These are phyloP conservation scores for Salix caprea DNA, from an alignment of 345 rosid species.

Conservation along the genomic window DNA sequence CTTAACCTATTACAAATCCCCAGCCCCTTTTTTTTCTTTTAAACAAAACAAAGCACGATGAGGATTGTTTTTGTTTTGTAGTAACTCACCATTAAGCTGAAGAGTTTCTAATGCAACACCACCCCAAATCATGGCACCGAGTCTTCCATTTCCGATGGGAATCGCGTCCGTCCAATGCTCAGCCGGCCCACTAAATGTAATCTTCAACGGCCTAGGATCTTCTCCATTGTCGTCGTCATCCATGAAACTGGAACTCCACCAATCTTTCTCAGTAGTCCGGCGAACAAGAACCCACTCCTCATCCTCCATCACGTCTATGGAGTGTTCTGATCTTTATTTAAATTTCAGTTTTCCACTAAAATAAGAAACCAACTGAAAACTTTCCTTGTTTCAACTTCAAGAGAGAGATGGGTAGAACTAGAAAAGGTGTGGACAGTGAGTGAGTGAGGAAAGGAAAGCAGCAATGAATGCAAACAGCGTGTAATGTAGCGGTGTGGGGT, in stretches of 20 bases:
- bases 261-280: slow-evolving; percentile 42
- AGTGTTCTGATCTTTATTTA: not conserved
- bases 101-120: slow-evolving; percentile 65
- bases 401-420: not conserved
- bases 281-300: slow-evolving; percentile 44
- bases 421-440: not conserved
- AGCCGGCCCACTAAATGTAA: slow-evolving; percentile 64
- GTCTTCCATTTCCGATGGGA: slow-evolving; percentile 85
- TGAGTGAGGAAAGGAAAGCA: not conserved
- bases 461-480: not conserved
- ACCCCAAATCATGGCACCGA: slow-evolving; percentile 95
- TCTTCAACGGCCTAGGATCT: slow-evolving; percentile 44
- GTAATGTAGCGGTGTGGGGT: not conserved
- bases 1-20: not conserved
- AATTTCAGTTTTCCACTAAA: not conserved
- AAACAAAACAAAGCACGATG: not conserved
- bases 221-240: slow-evolving; percentile 28
- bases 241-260: slow-evolving; percentile 37
- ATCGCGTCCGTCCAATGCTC: slow-evolving; percentile 79
- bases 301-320: slow-evolving; percentile 21
- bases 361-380: not conserved
- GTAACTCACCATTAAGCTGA: slow-evolving; percentile 63
- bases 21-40: not conserved
- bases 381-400: not conserved
- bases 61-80: not conserved